Base-by-base conservation (phyloP, 768 basidiomycete genomes). In the Trametes punicea region DNA sequence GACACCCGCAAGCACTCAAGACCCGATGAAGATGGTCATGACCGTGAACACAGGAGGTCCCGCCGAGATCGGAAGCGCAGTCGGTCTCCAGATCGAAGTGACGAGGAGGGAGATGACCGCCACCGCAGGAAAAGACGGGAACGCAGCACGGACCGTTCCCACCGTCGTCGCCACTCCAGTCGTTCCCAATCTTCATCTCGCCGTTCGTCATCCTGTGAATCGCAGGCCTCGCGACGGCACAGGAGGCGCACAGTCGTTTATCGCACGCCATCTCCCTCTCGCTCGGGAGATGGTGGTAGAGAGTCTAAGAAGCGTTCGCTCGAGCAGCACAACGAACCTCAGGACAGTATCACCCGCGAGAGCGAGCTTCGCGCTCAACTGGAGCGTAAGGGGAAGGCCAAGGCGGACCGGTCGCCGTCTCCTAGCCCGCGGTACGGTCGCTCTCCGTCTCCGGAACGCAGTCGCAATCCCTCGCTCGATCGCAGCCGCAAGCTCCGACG, bases 361-460 rank as follows among this genome's bases (percentile, higher is more conserved):
- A 61, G 63, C 16, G 68, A 73, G 49, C 65, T 73, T 38, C 70
- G 71, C 10, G 65, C 65, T 18, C 65, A 67, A 38, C 69, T 73
- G 40, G 71, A 70, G 53, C 62, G 64, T 13, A 68, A 69, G 44
- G 63, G 48, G 9, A 64, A 61, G 40, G 31, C 55, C 15, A 51
- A 42, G 23, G 57, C 55, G 11, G 51, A 51, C 39, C 59, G 51
- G 34, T 44, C 59, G n/a, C 46, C 53, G 26, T 46, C 58, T 8
- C 54, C 49, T 6, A 1, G 20, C 25, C 36, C 58, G 6, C 48
- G 36, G n/a, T 42, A 27, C 21, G 15, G 1, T 13, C 51, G 46
- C 23, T 56, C 60, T 26, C 51, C 34, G 2, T 36, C 47, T 4
- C 45, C 23, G 7, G 40, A 38, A 29, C 52, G 21, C 21, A 46